These are phyloP conservation scores for Ettlia oleoabundans DNA, from an alignment of 139 green algal genomes.

Conservation along the genomic window DNA sequence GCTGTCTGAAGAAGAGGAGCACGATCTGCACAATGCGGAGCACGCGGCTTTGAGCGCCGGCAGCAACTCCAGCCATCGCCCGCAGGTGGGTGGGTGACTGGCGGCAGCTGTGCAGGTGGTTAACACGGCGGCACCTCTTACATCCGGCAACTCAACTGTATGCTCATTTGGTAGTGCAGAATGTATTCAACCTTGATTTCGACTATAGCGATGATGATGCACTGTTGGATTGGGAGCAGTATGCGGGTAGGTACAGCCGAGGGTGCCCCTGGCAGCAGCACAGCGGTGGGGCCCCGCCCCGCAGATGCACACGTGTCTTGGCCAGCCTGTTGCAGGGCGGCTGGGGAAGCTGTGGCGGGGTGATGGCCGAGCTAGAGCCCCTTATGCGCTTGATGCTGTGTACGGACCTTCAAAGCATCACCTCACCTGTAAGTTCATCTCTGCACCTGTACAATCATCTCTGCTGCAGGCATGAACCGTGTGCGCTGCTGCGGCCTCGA, in stretches of 20 bases:
- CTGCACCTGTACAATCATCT: too few species aligned
- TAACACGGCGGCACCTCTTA: neutral
- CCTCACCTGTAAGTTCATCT: neutral
- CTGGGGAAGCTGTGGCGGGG: neutral
- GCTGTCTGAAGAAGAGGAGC: constrained; percentile 8
- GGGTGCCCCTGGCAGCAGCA: too few species aligned
- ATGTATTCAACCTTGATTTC: constrained; percentile 62
- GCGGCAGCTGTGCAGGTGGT: neutral
- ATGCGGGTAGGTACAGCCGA: constrained; percentile 42
- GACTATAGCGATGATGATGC: constrained; percentile 59
- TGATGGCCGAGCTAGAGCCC: neutral
- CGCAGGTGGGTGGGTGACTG: neutral
- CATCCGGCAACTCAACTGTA: neutral
- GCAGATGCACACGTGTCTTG: neutral
- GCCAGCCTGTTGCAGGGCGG: too few species aligned
- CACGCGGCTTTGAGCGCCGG: neutral
- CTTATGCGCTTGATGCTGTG: too few species aligned
- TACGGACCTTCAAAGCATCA: neutral
- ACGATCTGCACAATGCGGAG: neutral
- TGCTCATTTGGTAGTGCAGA: neutral
- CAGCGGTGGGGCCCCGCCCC: too few species aligned
- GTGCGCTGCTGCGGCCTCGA: constrained; percentile 47
- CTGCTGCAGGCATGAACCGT: constrained; percentile 39
- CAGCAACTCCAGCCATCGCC: neutral
- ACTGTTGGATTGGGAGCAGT: constrained; percentile 71